These are phyloP conservation scores for Zelonia costaricensis DNA, from an alignment of 208 protist species.

Conservation along the genomic window DNA sequence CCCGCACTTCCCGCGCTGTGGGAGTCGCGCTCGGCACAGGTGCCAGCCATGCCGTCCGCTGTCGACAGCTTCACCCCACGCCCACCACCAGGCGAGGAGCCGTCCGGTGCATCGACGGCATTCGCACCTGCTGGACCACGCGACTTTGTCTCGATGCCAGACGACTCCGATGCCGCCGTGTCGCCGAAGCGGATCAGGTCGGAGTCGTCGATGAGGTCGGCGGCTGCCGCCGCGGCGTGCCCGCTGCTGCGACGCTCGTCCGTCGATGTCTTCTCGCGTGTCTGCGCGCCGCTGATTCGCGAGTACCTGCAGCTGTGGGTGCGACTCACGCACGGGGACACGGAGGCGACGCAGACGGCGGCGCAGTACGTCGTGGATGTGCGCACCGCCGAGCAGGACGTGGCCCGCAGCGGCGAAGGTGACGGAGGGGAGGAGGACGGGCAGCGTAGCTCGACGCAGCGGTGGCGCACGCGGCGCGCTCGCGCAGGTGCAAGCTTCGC, in stretches of 20 bases:
- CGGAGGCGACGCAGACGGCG: not conserved
- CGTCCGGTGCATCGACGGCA: not conserved
- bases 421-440: too few species aligned
- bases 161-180: too few species aligned
- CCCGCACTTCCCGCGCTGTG: too few species aligned
- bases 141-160: too few species aligned
- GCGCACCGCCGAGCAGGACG: not conserved
- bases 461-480: too few species aligned
- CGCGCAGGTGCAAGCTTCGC: too few species aligned
- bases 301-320: conserved; percentile 23
- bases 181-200: too few species aligned
- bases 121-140: not conserved
- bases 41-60: not conserved
- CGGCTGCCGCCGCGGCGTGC: conserved; percentile 1
- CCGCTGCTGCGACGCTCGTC: not conserved
- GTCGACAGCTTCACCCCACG: conserved; percentile 24
- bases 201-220: too few species aligned
- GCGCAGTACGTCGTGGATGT: conserved; percentile 4
- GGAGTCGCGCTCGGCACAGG: too few species aligned
- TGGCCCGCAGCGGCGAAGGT: too few species aligned
- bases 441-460: too few species aligned
- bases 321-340: conserved; percentile 21
- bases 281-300: conserved; percentile 15
- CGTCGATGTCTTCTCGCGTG: conserved; percentile 11
- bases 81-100: not conserved